Base-by-base conservation (phyloP, 345 rosid species). In the Arabidopsis arenosa region DNA sequence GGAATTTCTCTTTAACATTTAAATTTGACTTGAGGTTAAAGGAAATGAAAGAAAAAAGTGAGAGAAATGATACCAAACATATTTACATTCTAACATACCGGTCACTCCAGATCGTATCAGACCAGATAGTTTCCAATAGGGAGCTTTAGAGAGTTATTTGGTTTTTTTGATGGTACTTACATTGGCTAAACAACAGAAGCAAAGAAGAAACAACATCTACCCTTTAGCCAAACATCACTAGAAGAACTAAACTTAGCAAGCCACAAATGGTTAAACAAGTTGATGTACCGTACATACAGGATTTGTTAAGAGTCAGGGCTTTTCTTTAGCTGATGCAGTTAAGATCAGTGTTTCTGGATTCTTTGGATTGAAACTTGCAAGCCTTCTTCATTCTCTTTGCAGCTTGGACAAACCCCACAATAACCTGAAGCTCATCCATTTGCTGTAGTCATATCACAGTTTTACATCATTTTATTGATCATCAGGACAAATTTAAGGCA, bases 351-450 rank as follows among this genome's bases (percentile, higher is more conserved):
- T 73, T 78, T 73, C 65, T 59, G 2, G 74, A 2, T 67, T 78
- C 70, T 36, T 72, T 78, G 5, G 73, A 77, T 49, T 73, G 74
- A 37, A 73, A 28, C 74, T 72, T 78, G 86, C 97, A 87, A 18
- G 85, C 89, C 0, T 83, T 86, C 88, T 89, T 92, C 90, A 87
- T 79, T 81, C 90, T 85, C 88, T 94, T 90, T 1, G 99, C 97
- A 2, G 97, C 97, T 75, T 92, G 90, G 63, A 94, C 98, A 58
- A 92, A 94, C 79, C 97, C 97, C 70, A 89, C 80, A 12, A 94
- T 86, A 32, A 94, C 98, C 78, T 92, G 98, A 84, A 90, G 84
- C 96, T 94, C 97, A 52, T 94, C 99, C 95, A 92, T 85, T 90
- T 92, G 92, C 99, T 94, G 79, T 15, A 60, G 37, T 9, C 54